These are phyloP conservation scores for Dryadomyces sulphureus DNA, from an alignment of 2,329 filamentous ascomycete genomes.

Conservation along the genomic window DNA sequence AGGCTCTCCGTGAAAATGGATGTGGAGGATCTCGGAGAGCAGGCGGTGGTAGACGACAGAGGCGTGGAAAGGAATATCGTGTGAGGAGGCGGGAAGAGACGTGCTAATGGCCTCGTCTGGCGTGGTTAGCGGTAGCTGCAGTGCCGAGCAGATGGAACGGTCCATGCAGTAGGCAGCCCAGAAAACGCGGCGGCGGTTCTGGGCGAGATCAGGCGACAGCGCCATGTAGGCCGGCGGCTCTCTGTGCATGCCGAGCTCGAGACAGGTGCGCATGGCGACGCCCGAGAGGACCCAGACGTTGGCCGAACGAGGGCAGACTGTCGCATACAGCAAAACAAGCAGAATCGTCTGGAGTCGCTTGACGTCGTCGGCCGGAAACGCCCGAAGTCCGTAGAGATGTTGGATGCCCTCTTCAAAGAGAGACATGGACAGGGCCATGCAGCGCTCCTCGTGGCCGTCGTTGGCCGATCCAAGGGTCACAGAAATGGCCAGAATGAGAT, in stretches of 20 bases:
- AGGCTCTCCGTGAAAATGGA: conserved; percentile 9
- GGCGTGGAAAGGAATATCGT: conserved; percentile 3
- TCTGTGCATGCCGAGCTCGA: conserved; percentile 9
- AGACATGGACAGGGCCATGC: conserved; percentile 16
- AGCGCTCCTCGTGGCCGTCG: conserved; percentile 17
- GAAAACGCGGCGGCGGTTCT: conserved; percentile 6
- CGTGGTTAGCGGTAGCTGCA: conserved; percentile 8
- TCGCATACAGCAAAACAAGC: conserved; percentile 9
- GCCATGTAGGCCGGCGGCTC: background rate
- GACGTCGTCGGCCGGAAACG: conserved; percentile 12
- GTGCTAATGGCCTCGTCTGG: conserved; percentile 8
- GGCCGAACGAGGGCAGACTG: conserved; percentile 8
- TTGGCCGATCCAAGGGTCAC: conserved; percentile 17
- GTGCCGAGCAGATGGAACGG: conserved; percentile 8
- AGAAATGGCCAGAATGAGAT: conserved; percentile 18
- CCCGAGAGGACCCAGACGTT: conserved; percentile 12
- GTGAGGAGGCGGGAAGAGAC: background rate
- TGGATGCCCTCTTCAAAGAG: conserved; percentile 19
- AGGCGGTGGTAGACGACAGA: conserved; percentile 6
- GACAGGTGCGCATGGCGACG: conserved; percentile 9
- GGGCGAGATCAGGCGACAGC: background rate
- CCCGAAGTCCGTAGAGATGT: conserved; percentile 15
- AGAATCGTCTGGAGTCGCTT: conserved; percentile 10
- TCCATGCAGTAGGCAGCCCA: conserved; percentile 10
- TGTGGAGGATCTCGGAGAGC: conserved; percentile 9